Percentiles rank a stretch among this genome's conserved stretches.
These are phyloP conservation scores for Niveomyces coronatus DNA, from an alignment of 2,329 filamentous ascomycete genomes.

Conservation along the genomic window DNA sequence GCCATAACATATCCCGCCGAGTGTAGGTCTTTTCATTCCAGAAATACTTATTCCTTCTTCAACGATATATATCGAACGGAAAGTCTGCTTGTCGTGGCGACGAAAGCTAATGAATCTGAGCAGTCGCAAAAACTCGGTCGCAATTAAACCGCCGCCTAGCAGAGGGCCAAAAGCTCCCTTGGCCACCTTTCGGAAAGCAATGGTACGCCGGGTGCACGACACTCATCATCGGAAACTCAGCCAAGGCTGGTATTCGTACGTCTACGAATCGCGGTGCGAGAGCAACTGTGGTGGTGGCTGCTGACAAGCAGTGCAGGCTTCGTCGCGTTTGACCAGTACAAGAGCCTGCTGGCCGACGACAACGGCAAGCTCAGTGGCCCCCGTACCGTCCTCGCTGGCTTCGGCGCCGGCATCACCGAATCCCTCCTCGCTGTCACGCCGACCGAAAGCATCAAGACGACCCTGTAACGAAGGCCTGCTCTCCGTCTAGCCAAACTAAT, in stretches of 20 bases:
- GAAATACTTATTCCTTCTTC: not conserved
- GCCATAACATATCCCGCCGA: constrained; percentile 91
- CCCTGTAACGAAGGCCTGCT: constrained; percentile 43
- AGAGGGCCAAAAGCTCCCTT: constrained; percentile 78
- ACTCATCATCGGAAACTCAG: constrained; percentile 88
- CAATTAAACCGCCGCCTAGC: constrained; percentile 82
- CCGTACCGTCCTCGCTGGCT: constrained; percentile 83
- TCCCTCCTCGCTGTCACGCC: constrained; percentile 89
- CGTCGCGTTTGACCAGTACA: constrained; percentile 94
- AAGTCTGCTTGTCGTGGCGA: no score
- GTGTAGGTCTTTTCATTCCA: constrained; percentile 44
- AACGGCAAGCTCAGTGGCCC: constrained; percentile 85
- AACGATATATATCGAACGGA: not conserved
- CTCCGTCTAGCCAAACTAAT: not conserved
- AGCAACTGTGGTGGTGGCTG: not conserved
- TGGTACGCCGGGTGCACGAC: constrained; percentile 99
- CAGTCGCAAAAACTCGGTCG: constrained; percentile 87
- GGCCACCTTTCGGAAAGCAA: constrained; percentile 84
- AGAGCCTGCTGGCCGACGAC: constrained; percentile 67
- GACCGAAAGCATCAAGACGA: constrained; percentile 97
- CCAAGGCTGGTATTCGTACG: constrained; percentile 90
- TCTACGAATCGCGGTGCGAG: constrained; percentile 13
- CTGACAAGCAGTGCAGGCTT: constrained; percentile 47
- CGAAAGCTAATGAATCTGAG: constrained; percentile 8
- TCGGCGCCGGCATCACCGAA: constrained; percentile 91